phyloP scores from a whole-genome alignment of 2,329 filamentous ascomycete species.

The Teratosphaeria nubilosa region DNA sequence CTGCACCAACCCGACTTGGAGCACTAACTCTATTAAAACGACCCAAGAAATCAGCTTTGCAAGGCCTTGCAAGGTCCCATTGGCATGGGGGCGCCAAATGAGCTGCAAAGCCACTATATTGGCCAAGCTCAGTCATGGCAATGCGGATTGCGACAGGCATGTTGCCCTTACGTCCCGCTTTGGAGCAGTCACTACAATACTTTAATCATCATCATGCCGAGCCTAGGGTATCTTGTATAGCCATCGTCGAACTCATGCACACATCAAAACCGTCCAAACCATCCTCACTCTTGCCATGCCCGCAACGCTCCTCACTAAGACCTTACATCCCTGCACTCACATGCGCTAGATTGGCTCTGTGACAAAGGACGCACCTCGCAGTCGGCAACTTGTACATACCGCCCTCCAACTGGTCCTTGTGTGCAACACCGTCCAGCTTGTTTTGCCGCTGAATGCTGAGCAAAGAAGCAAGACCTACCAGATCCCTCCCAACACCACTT shows the following conservation, averaged over 20 bases:
- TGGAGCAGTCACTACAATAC: background rate
- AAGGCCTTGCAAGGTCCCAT: too few relatives aligned
- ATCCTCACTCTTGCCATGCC: background rate
- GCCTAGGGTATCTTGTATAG: background rate
- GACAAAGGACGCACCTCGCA: background rate
- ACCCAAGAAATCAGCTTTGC: too few relatives aligned
- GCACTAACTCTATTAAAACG: too few relatives aligned
- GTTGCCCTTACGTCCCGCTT: background rate
- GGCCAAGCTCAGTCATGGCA: too few relatives aligned
- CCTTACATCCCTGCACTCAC: background rate
- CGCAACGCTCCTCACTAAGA: background rate
- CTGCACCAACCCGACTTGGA: background rate
- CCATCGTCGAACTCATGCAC: background rate
- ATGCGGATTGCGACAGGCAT: too few relatives aligned
- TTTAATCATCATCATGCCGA: background rate
- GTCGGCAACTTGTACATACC: conserved; percentile 1
- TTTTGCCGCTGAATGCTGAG: background rate
- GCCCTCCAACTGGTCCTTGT: background rate
- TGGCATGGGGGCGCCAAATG: too few relatives aligned
- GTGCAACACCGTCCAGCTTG: background rate
- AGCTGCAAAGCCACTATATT: too few relatives aligned
- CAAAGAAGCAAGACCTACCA: background rate
- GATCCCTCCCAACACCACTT: background rate
- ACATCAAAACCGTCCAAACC: background rate
- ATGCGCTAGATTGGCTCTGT: background rate